These are phyloP conservation scores for Clarireedia monteithiana DNA, from an alignment of 2,329 filamentous ascomycete genomes.

Conservation along the genomic window DNA sequence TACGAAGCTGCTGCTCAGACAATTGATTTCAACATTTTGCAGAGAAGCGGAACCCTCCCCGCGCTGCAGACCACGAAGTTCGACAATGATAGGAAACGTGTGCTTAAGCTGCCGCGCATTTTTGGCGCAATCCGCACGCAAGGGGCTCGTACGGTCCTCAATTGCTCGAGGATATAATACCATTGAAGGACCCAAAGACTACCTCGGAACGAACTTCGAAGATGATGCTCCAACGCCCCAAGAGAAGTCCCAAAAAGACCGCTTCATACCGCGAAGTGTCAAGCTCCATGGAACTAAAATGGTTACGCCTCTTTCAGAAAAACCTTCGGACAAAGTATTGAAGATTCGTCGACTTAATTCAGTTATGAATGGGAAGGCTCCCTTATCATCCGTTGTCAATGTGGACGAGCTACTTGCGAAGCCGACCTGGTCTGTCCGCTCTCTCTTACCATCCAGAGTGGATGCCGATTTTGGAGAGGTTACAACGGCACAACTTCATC, in stretches of 20 bases:
- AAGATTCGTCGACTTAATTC: not conserved
- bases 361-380: not conserved
- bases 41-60: too few species aligned
- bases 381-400: conserved; percentile 9
- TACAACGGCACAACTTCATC: conserved; percentile 62
- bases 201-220: not conserved
- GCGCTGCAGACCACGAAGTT: too few species aligned
- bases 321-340: not conserved
- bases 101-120: conserved; percentile 18
- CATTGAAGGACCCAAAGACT: too few species aligned
- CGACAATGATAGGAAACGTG: conserved; percentile 4
- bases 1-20: not conserved
- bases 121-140: not conserved
- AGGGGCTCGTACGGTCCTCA: not conserved
- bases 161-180: not conserved
- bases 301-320: not conserved
- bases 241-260: not conserved
- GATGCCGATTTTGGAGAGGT: conserved; percentile 28
- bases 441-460: conserved; percentile 50
- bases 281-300: conserved; percentile 3
- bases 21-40: not conserved
- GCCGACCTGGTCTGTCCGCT: conserved; percentile 77
- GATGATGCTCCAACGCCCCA: not conserved
- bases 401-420: conserved; percentile 47
- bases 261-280: not conserved